These are phyloP conservation scores for Fusarium globosum DNA, from an alignment of 2,329 filamentous ascomycete species.

Conservation along the genomic window DNA sequence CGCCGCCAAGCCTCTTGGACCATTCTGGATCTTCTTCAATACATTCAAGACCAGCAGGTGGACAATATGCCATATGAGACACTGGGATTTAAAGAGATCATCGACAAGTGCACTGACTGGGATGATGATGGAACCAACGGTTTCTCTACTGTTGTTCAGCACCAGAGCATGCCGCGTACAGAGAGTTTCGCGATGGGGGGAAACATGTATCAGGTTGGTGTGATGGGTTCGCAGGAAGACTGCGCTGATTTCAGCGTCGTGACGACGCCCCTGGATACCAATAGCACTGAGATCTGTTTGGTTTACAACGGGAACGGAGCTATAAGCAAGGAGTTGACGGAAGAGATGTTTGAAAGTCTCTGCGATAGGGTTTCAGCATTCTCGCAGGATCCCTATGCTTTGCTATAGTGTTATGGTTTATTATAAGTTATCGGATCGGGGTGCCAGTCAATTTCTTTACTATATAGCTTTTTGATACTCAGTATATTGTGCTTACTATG, in stretches of 20 bases:
- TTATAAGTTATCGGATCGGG: rapidly evolving
- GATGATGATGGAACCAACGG: slow-evolving; percentile 20
- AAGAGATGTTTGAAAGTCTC: slow-evolving; percentile 24
- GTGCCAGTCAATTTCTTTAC: rapidly evolving
- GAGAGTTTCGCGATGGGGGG: slow-evolving; percentile 14
- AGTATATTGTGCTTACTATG: neutral
- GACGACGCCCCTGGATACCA: slow-evolving; percentile 29
- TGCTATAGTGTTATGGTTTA: neutral
- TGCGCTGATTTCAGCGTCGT: slow-evolving; percentile 39
- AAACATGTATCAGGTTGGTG: slow-evolving; percentile 36
- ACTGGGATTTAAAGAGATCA: slow-evolving; percentile 42
- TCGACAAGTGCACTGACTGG: slow-evolving; percentile 41
- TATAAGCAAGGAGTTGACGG: neutral
- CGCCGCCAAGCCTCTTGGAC: slow-evolving; percentile 35
- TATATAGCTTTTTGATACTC: rapidly evolving
- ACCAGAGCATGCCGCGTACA: slow-evolving; percentile 40
- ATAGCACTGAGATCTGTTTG: slow-evolving; percentile 34
- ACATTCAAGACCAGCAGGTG: slow-evolving; percentile 56
- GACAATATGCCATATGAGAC: slow-evolving; percentile 42
- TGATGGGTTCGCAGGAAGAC: slow-evolving; percentile 31
- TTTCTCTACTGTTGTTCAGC: slow-evolving; percentile 41
- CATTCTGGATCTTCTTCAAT: slow-evolving; percentile 51
- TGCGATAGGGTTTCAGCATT: slow-evolving; percentile 22
- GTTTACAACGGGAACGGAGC: slow-evolving; percentile 22
- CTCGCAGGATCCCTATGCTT: neutral